These are phyloP conservation scores for Thermomyces lanuginosus DNA, from an alignment of 2,329 filamentous ascomycete species.

Conservation along the genomic window DNA sequence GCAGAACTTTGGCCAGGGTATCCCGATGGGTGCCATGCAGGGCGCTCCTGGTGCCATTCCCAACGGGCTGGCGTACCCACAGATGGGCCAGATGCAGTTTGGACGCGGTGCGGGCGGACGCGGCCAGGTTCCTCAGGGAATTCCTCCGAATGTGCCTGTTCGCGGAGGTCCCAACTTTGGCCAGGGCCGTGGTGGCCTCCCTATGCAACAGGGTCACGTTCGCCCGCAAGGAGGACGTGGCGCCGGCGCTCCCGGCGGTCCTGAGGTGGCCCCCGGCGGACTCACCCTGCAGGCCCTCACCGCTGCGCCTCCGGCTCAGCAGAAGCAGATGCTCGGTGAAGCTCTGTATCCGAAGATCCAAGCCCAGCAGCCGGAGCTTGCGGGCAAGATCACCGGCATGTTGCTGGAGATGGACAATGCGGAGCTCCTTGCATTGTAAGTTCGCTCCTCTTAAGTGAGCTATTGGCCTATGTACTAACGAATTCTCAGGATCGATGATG, in stretches of 20 bases:
- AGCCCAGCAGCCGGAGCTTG: conserved; percentile 81
- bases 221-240: conserved; percentile 28
- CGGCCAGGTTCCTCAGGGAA: conserved; percentile 41
- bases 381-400: conserved; percentile 99
- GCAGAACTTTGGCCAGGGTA: conserved; percentile 64
- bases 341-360: conserved; percentile 98
- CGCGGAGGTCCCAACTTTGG: conserved; percentile 32
- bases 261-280: conserved; percentile 22
- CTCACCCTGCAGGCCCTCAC: conserved; percentile 37
- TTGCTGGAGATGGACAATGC: conserved; percentile 97
- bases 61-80: conserved; percentile 65
- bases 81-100: conserved; percentile 64
- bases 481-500: conserved; percentile 63
- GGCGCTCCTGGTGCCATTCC: conserved; percentile 51
- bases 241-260: conserved; percentile 15
- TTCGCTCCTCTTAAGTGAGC: conserved; percentile 15
- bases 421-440: conserved; percentile 90
- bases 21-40: conserved; percentile 41
- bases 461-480: conserved; percentile 7
- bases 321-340: conserved; percentile 98
- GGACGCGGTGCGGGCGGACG: conserved; percentile 53
- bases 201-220: conserved; percentile 23
- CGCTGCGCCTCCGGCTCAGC: conserved; percentile 49
- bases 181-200: conserved; percentile 30
- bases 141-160: conserved; percentile 19